Percentiles rank a stretch among this genome's conserved stretches.
These are phyloP conservation scores for Cochlearia excelsa DNA, from an alignment of 345 rosid species.

Conservation along the genomic window DNA sequence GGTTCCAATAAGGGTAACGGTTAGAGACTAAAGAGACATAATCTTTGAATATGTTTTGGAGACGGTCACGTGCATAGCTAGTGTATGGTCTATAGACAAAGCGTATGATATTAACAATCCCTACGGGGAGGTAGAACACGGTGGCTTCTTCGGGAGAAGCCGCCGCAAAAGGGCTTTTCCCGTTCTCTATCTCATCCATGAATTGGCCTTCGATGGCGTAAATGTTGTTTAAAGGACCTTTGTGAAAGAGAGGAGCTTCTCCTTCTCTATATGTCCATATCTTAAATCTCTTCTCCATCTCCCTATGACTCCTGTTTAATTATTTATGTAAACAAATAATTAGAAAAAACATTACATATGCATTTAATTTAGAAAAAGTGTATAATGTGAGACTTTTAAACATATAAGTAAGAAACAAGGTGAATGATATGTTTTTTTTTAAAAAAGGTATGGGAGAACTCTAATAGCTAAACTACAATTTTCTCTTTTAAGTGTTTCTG, in stretches of 20 bases:
- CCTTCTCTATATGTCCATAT: constrained; percentile 57
- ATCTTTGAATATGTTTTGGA: constrained; percentile 39
- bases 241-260: constrained; percentile 44
- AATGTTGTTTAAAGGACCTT: constrained; percentile 42
- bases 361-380: not conserved
- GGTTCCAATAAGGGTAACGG: constrained; percentile 62
- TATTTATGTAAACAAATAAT: constrained; percentile 5
- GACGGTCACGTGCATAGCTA: constrained; percentile 38
- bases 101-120: constrained; percentile 37
- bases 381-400: constrained; percentile 24
- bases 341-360: constrained; percentile 31
- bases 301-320: constrained; percentile 44
- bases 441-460: constrained; percentile 17
- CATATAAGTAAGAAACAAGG: constrained; percentile 12
- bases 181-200: constrained; percentile 52
- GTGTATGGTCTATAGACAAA: constrained; percentile 43
- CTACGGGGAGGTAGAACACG: constrained; percentile 48
- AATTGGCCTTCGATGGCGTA: constrained; percentile 57
- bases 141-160: constrained; percentile 48
- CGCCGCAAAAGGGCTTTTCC: constrained; percentile 40
- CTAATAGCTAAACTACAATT: constrained; percentile 12
- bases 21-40: constrained; percentile 39
- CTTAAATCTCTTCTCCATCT: constrained; percentile 59
- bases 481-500: constrained; percentile 5
- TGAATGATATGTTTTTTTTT: constrained; percentile 25